Evolutionary conservation across 371 early-diverging fungal species (phyloP).

Genomic region (Mucor mucedo): DNA sequence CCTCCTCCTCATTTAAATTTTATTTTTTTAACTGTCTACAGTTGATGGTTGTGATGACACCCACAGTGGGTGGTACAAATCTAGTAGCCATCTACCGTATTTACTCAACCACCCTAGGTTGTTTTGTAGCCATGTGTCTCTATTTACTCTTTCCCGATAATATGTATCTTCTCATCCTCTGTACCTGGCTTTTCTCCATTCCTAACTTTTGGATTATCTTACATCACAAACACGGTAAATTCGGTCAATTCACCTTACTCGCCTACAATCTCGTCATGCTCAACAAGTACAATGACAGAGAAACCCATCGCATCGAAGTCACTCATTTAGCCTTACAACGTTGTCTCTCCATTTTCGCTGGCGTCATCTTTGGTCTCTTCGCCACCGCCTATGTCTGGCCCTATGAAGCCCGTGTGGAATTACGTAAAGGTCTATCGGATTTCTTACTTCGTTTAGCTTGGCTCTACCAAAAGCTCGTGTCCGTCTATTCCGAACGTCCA

Average conservation of each 20-base stretch:
- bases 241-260: constrained; percentile 77
- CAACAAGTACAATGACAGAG: constrained; percentile 70
- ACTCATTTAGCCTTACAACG: constrained; percentile 67
- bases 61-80: constrained; percentile 84
- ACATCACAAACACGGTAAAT: constrained; percentile 68
- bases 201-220: constrained; percentile 74
- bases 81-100: constrained; percentile 73
- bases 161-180: constrained; percentile 48
- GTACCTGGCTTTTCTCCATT: constrained; percentile 68
- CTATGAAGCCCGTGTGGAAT: constrained; percentile 80
- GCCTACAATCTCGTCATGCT: constrained; percentile 79
- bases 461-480: constrained; percentile 73
- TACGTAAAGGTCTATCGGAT: constrained; percentile 73
- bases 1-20: not conserved
- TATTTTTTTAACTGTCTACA: not conserved
- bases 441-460: constrained; percentile 67
- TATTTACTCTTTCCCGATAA: constrained; percentile 60
- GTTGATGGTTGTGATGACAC: constrained; percentile 78
- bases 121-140: constrained; percentile 58
- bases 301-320: constrained; percentile 66
- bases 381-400: constrained; percentile 79
- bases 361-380: constrained; percentile 65
- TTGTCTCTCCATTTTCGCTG: constrained; percentile 71
- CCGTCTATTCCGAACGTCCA: constrained; percentile 47
- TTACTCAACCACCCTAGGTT: constrained; percentile 73